Evolutionary conservation across 225 moss, liverwort and hornwort species (phyloP).

Genomic region (Physcomitrellopsis africana): DNA sequence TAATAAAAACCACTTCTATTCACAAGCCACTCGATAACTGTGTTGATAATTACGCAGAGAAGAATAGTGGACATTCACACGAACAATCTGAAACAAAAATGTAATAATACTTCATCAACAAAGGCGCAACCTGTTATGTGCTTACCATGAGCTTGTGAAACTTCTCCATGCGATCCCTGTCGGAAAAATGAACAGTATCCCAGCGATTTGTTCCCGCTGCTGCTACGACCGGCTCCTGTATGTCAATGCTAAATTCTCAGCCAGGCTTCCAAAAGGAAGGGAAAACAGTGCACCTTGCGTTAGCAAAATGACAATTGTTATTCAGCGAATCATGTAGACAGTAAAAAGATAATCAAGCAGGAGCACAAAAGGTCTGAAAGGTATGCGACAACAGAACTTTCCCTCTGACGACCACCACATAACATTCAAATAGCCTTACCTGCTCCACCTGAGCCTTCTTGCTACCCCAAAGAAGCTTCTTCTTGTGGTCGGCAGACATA

Average conservation of each 20-base stretch:
- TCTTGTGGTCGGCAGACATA: constrained; percentile 97
- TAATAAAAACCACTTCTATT: not conserved
- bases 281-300: constrained; percentile 53
- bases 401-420: constrained; percentile 12
- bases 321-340: constrained; percentile 9
- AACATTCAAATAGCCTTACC: constrained; percentile 46
- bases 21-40: not conserved
- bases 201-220: constrained; percentile 93
- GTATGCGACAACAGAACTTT: not conserved
- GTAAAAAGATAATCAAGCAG: constrained; percentile 1
- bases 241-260: constrained; percentile 56
- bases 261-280: constrained; percentile 50
- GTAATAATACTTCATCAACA: not conserved
- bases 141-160: constrained; percentile 99
- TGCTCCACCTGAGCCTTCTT: constrained; percentile 87
- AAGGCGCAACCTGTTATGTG: not conserved
- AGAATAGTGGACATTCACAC: too few species aligned
- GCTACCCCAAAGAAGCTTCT: constrained; percentile 96
- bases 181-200: constrained; percentile 99
- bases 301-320: constrained; percentile 51
- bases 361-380: not conserved
- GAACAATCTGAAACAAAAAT: too few species aligned
- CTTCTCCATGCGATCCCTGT: constrained; percentile 95
- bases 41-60: too few species aligned
- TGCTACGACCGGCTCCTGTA: constrained; percentile 86